Conservation (phyloP, 2,329 filamentous ascomycete genomes). For the Phialophora tarda region DNA sequence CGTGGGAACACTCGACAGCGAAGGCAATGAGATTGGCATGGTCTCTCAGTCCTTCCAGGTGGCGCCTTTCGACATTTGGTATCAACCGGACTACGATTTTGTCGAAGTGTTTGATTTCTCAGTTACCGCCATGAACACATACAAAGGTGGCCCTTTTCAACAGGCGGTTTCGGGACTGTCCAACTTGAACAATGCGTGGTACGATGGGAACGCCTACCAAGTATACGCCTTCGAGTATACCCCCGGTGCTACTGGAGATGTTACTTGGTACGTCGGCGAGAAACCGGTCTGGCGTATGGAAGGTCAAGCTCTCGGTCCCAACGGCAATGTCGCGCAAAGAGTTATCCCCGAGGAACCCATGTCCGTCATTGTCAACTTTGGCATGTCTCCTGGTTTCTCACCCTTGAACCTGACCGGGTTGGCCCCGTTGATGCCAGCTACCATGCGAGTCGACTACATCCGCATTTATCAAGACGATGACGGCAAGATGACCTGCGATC, state of each 20-base stretch:
- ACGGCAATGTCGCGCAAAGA: conserved; percentile 72
- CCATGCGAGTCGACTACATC: conserved; percentile 72
- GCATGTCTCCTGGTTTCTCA: conserved; percentile 71
- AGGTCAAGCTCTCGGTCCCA: conserved; percentile 65
- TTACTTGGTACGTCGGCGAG: conserved; percentile 71
- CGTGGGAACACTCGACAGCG: conserved; percentile 58
- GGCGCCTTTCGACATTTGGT: conserved; percentile 73
- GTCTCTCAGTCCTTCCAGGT: conserved; percentile 71
- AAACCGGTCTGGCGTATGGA: conserved; percentile 69
- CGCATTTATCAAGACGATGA: conserved; percentile 71
- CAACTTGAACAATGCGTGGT: conserved; percentile 70
- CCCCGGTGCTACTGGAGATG: conserved; percentile 63
- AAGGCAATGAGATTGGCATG: conserved; percentile 60
- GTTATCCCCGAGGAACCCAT: conserved; percentile 71
- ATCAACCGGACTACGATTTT: conserved; percentile 69
- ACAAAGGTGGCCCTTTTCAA: conserved; percentile 67
- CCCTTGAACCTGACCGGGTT: conserved; percentile 64
- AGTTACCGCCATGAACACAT: conserved; percentile 64
- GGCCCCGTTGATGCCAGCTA: conserved; percentile 63
- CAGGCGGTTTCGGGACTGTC: conserved; percentile 67
- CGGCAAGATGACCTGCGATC: conserved; percentile 69
- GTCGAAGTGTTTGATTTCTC: conserved; percentile 67
- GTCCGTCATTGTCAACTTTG: conserved; percentile 71
- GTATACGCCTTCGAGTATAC: conserved; percentile 68
- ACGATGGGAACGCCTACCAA: conserved; percentile 68